phyloP scores from a whole-genome alignment of 2,329 filamentous ascomycete species.

The Fusarium musae region DNA sequence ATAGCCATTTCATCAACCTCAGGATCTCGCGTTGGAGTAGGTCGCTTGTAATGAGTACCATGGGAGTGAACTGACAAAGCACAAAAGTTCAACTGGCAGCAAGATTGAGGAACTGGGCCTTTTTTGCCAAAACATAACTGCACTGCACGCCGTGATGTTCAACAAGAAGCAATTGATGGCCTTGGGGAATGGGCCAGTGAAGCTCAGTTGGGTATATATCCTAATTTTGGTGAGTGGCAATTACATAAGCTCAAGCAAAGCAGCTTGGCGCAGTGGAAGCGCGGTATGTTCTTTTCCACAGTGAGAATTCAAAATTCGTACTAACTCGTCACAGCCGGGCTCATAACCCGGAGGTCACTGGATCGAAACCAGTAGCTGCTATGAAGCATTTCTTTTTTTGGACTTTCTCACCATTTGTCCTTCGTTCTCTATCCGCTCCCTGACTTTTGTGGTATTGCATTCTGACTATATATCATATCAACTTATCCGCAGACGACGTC shows the following conservation, averaged over 20 bases:
- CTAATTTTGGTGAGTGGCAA: rapidly evolving
- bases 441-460: rapidly evolving
- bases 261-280: slow-evolving; percentile 40
- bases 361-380: slow-evolving; percentile 38
- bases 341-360: slow-evolving; percentile 39
- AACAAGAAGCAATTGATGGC: too few relatives aligned
- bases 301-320: neutral
- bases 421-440: too few relatives aligned
- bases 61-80: neutral
- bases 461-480: neutral
- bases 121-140: rapidly evolving
- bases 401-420: too few relatives aligned
- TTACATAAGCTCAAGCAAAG: slow-evolving; percentile 35
- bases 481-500: too few relatives aligned
- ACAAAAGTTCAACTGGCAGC: neutral
- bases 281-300: slow-evolving; percentile 24
- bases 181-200: rapidly evolving
- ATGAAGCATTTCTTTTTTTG: neutral
- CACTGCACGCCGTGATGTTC: rapidly evolving
- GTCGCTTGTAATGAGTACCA: neutral
- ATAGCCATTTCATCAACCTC: neutral
- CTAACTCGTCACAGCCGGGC: slow-evolving; percentile 32
- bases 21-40: too few relatives aligned
- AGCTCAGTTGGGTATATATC: rapidly evolving
- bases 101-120: rapidly evolving